Conservation (phyloP, 257 asterid species). For the Ilex asprella region DNA sequence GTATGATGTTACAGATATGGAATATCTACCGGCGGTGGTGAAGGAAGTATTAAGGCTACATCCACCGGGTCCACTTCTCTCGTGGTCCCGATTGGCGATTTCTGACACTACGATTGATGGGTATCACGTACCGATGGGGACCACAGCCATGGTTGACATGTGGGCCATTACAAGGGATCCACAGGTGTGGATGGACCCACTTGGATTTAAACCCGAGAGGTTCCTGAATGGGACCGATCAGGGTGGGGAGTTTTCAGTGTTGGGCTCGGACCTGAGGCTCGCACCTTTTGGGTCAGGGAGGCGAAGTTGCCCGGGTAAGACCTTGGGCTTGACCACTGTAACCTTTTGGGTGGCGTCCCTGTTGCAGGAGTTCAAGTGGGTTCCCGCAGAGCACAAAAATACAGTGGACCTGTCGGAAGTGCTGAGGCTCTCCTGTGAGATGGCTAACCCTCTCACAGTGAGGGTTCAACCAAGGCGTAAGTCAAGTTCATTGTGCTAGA, state of each 20-base stretch:
- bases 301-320: slow-evolving; percentile 26
- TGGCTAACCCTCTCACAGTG: slow-evolving; percentile 61
- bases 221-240: neutral
- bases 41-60: slow-evolving; percentile 28
- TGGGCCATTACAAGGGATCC: slow-evolving; percentile 28
- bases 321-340: slow-evolving; percentile 25
- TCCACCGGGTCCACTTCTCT: slow-evolving; percentile 32
- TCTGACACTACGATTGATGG: slow-evolving; percentile 14
- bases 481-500: neutral
- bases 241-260: slow-evolving; percentile 4
- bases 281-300: slow-evolving; percentile 35
- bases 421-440: slow-evolving; percentile 54
- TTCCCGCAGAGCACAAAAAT: neutral
- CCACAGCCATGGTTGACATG: slow-evolving; percentile 36
- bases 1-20: slow-evolving; percentile 12
- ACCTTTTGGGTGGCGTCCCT: slow-evolving; percentile 26
- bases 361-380: slow-evolving; percentile 12
- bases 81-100: slow-evolving; percentile 24
- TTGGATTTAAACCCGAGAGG: slow-evolving; percentile 18
- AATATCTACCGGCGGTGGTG: slow-evolving; percentile 23
- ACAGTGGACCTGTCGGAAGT: neutral
- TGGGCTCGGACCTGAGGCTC: slow-evolving; percentile 28
- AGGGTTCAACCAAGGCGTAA: slow-evolving; percentile 31
- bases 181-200: slow-evolving; percentile 20
- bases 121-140: slow-evolving; percentile 15